Evolutionary conservation across 768 basidiomycete genomes (phyloP).

Genomic region (Pleurotus tuber-regium): DNA sequence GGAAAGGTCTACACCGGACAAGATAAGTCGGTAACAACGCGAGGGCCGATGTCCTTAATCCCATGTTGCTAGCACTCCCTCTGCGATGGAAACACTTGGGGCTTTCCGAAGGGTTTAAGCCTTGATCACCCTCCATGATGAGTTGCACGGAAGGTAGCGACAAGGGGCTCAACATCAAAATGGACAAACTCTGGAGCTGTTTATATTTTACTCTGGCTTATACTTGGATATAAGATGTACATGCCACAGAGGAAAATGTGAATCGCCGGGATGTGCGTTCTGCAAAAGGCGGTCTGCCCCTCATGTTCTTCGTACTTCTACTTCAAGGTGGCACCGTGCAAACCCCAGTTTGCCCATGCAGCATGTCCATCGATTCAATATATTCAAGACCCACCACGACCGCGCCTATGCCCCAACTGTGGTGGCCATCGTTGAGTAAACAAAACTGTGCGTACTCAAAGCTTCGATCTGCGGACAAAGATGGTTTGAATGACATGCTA

Average conservation of each 20-base stretch:
- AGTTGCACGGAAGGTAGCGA: neutral
- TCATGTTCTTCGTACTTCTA: neutral
- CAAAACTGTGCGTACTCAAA: too few species aligned
- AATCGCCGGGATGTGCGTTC: constrained; percentile 1
- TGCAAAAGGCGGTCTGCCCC: constrained; percentile 3
- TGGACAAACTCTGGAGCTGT: neutral
- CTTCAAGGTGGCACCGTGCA: constrained; percentile 1
- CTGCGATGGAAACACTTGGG: neutral
- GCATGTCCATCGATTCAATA: constrained; percentile 2
- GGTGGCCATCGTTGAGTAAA: constrained; percentile 6
- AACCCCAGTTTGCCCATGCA: constrained; percentile 5
- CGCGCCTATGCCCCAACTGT: constrained; percentile 7
- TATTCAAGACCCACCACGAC: constrained; percentile 3
- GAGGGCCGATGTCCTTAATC: too few species aligned
- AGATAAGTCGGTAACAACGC: neutral
- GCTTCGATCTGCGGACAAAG: too few species aligned
- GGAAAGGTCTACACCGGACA: neutral
- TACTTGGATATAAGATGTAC: neutral
- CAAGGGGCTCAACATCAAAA: constrained; percentile 1
- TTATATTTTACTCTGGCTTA: too few species aligned
- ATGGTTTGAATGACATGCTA: too few species aligned
- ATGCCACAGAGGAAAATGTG: neutral
- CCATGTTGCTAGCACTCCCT: too few species aligned
- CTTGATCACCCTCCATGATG: too few species aligned
- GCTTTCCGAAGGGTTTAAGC: too few species aligned